Conservation (phyloP, 177 flowering plant genomes). For the Vitis hybrid region DNA sequence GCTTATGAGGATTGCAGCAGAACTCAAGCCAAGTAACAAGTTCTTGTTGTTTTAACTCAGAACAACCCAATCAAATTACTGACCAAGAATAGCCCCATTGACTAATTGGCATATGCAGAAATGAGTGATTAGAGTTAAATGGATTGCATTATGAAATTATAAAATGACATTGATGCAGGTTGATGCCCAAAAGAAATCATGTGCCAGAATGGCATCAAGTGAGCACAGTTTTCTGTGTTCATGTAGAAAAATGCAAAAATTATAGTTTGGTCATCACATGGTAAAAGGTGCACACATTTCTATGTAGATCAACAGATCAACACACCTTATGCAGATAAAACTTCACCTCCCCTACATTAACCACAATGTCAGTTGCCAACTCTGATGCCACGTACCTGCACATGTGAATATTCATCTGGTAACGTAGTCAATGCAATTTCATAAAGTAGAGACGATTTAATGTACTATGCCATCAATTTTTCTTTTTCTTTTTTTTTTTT, state of each 20-base stretch:
- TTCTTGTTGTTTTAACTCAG: background rate
- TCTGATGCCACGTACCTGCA: slow-evolving; percentile 68
- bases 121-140: background rate
- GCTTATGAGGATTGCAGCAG: background rate
- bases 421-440: too few species aligned
- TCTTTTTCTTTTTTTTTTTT: too few species aligned
- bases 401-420: background rate
- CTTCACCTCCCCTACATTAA: slow-evolving; percentile 52
- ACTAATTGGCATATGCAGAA: background rate
- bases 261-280: too few species aligned
- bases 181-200: background rate
- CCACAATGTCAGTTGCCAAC: slow-evolving; percentile 51
- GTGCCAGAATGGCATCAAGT: background rate
- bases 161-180: background rate
- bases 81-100: background rate
- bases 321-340: slow-evolving; percentile 72
- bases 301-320: background rate
- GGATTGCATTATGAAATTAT: background rate
- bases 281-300: too few species aligned
- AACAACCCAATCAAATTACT: background rate
- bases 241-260: background rate
- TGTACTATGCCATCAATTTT: too few species aligned
- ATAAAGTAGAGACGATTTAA: too few species aligned
- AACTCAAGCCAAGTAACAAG: background rate
- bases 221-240: background rate